phyloP scores from a whole-genome alignment of 345 rosid genomes.

The Jatropha curcas region DNA sequence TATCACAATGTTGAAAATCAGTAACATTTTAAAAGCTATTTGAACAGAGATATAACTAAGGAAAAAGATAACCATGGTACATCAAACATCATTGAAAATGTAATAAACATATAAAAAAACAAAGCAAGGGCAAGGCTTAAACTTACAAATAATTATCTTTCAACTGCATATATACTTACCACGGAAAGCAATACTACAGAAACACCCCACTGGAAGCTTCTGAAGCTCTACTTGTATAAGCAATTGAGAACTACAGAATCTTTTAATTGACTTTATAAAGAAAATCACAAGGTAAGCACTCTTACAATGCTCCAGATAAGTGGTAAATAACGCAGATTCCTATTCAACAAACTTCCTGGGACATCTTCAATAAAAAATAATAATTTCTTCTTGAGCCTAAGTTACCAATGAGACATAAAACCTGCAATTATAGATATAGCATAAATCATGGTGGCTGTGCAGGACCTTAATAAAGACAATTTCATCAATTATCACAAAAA shows the following conservation, averaged over 20 bases:
- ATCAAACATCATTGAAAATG: not conserved
- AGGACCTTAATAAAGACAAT: constrained; percentile 8
- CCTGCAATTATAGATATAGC: constrained; percentile 52
- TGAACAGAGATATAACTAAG: not conserved
- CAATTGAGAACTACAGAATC: constrained; percentile 42
- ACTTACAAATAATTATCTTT: constrained; percentile 1
- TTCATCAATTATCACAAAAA: not conserved
- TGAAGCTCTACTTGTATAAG: constrained; percentile 47
- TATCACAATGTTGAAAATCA: not conserved
- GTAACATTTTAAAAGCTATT: not conserved
- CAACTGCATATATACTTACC: constrained; percentile 50
- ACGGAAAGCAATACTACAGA: constrained; percentile 32
- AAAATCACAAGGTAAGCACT: constrained; percentile 33
- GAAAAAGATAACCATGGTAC: not conserved
- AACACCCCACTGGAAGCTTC: constrained; percentile 46
- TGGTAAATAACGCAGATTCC: constrained; percentile 28
- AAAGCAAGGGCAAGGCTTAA: constrained; percentile 1
- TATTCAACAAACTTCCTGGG: constrained; percentile 31
- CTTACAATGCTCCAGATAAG: constrained; percentile 40
- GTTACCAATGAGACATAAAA: constrained; percentile 28
- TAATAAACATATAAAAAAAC: not conserved
- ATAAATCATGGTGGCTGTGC: constrained; percentile 18
- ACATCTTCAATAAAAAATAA: constrained; percentile 32
- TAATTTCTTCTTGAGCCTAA: constrained; percentile 28
- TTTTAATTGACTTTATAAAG: constrained; percentile 33